Conservation (phyloP, 2,329 filamentous ascomycete genomes). For the Colletotrichum caudatum region DNA sequence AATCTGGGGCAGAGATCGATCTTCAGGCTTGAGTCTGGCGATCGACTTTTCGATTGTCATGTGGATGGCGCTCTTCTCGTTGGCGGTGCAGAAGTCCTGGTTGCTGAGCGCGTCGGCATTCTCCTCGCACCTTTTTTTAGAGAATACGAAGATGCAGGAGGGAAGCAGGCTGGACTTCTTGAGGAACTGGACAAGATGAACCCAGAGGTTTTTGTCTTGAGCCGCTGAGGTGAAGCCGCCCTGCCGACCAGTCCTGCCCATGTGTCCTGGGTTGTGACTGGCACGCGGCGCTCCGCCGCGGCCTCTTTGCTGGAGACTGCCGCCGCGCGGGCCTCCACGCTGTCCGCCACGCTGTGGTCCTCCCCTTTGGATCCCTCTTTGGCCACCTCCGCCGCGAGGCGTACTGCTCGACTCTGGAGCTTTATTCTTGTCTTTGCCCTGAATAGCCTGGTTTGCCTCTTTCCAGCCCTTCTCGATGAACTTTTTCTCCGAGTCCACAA, state of each 20-base stretch:
- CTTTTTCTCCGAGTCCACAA: slow-evolving; percentile 91
- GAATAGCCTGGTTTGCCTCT: slow-evolving; percentile 84
- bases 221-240: slow-evolving; percentile 89
- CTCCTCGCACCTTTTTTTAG: slow-evolving; percentile 96
- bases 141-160: slow-evolving; percentile 98
- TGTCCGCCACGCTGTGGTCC: slow-evolving; percentile 57
- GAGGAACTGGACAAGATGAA: slow-evolving; percentile 91
- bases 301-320: slow-evolving; percentile 65
- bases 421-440: slow-evolving; percentile 83
- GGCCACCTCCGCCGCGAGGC: slow-evolving; percentile 50
- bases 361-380: slow-evolving; percentile 52
- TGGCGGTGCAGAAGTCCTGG: slow-evolving; percentile 91
- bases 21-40: slow-evolving; percentile 89
- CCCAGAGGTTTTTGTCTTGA: slow-evolving; percentile 97
- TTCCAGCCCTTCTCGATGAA: slow-evolving; percentile 97
- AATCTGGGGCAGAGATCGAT: slow-evolving; percentile 91
- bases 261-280: slow-evolving; percentile 80
- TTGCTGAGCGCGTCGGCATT: slow-evolving; percentile 96
- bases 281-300: slow-evolving; percentile 69
- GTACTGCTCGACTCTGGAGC: slow-evolving; percentile 54
- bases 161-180: slow-evolving; percentile 89
- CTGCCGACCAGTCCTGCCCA: slow-evolving; percentile 86
- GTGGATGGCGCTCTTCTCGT: slow-evolving; percentile 96
- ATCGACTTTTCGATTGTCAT: slow-evolving; percentile 98
- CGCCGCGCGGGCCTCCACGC: slow-evolving; percentile 63